Conservation (phyloP, 441 rosid genomes). For the Isatis lusitanica region DNA sequence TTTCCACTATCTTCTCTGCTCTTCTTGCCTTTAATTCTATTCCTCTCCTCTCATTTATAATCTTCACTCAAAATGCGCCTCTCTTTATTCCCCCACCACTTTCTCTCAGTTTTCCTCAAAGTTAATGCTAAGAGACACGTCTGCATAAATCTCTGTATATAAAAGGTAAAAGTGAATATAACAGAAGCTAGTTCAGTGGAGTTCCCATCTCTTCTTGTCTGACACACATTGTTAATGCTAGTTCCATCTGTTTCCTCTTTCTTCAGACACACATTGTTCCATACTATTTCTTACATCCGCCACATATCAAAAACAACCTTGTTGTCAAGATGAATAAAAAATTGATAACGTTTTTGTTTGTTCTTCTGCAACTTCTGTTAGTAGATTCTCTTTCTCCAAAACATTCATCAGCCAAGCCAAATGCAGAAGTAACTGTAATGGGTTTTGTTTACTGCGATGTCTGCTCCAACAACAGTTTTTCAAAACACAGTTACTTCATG, state of each 20-base stretch:
- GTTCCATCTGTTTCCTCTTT: slow-evolving; percentile 7
- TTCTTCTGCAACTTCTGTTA: slow-evolving; percentile 17
- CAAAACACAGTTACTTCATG: slow-evolving; percentile 93
- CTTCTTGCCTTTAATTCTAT: slow-evolving; percentile 21
- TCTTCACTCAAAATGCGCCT: slow-evolving; percentile 31
- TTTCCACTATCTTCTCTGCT: slow-evolving; percentile 33
- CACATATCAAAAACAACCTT: background rate
- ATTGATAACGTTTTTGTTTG: background rate
- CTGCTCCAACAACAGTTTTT: slow-evolving; percentile 94
- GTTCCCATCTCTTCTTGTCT: slow-evolving; percentile 8
- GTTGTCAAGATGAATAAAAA: slow-evolving; percentile 20
- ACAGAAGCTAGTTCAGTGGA: slow-evolving; percentile 3
- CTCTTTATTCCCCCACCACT: slow-evolving; percentile 15
- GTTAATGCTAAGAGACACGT: slow-evolving; percentile 18
- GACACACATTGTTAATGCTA: background rate
- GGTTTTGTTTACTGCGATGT: slow-evolving; percentile 94
- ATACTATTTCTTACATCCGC: background rate
- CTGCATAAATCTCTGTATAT: slow-evolving; percentile 2
- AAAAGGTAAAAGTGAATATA: background rate
- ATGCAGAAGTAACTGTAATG: slow-evolving; percentile 68
- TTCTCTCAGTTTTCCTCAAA: background rate
- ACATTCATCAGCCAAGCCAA: slow-evolving; percentile 34
- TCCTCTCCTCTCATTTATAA: slow-evolving; percentile 35
- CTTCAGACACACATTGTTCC: background rate
- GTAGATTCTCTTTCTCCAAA: slow-evolving; percentile 39